Conservation (phyloP, 2,329 filamentous ascomycete genomes). For the Fusarium sp. region DNA sequence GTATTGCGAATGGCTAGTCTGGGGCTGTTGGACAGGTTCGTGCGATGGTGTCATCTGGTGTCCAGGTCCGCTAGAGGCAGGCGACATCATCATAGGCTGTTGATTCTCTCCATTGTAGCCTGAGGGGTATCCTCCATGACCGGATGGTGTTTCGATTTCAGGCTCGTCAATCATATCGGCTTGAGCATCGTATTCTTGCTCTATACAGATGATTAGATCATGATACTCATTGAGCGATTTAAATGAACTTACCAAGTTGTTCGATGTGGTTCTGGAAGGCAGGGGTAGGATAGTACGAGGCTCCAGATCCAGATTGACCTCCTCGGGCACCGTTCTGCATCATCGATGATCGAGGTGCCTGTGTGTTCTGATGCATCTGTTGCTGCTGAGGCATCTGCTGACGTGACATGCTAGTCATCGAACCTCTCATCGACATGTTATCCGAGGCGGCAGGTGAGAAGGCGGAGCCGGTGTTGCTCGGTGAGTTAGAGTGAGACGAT, state of each 20-base stretch:
- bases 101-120: conserved; percentile 63
- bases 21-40: conserved; percentile 45
- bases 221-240: conserved; percentile 66
- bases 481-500: conserved; percentile 77
- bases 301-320: conserved; percentile 56
- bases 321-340: conserved; percentile 54
- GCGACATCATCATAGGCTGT: conserved; percentile 58
- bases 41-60: conserved; percentile 54
- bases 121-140: conserved; percentile 74
- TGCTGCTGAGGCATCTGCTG: conserved; percentile 50
- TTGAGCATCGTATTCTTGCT: conserved; percentile 96
- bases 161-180: conserved; percentile 89
- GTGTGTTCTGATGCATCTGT: conserved; percentile 45
- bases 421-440: conserved; percentile 59
- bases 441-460: conserved; percentile 62
- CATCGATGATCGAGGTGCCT: conserved; percentile 49
- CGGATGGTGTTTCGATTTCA: conserved; percentile 75
- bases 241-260: conserved; percentile 82
- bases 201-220: conserved; percentile 77
- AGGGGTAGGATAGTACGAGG: conserved; percentile 82
- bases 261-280: conserved; percentile 93
- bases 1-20: conserved; percentile 61
- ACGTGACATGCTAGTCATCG: conserved; percentile 50
- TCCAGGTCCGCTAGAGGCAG: conserved; percentile 54
- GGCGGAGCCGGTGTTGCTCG: conserved; percentile 61